These are phyloP conservation scores for Waitea zeae DNA, from an alignment of 1,284 basidiomycete species.

Conservation along the genomic window DNA sequence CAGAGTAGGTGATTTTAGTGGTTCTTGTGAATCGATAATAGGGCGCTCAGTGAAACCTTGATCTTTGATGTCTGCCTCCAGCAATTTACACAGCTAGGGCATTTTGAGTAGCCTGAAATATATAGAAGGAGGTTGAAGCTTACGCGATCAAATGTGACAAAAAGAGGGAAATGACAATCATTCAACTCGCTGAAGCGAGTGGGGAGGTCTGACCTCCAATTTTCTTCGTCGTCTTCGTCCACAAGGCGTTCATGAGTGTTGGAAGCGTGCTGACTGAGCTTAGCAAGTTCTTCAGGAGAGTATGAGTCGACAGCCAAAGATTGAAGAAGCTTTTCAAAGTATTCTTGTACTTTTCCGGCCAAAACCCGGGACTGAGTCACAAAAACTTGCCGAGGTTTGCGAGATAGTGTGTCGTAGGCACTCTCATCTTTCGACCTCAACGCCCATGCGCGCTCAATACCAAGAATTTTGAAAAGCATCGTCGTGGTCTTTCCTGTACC, in stretches of 20 bases:
- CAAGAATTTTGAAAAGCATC: conserved; percentile 58
- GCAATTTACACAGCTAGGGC: conserved; percentile 21
- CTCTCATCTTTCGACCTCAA: conserved; percentile 5
- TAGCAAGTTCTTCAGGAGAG: conserved; percentile 19
- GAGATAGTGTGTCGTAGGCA: no score
- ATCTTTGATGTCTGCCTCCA: conserved; percentile 15
- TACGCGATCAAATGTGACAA: conserved; percentile 49
- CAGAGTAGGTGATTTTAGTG: neutral
- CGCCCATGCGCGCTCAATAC: conserved; percentile 35
- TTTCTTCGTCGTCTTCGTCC: conserved; percentile 28
- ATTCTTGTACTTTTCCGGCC: conserved; percentile 47
- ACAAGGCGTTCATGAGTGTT: conserved; percentile 15
- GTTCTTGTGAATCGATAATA: no score
- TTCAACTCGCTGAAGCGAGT: conserved; percentile 34
- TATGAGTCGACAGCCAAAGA: conserved; percentile 24
- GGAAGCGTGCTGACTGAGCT: conserved; percentile 10
- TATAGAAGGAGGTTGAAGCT: conserved; percentile 5
- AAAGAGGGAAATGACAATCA: conserved; percentile 53
- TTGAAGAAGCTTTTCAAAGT: conserved; percentile 34
- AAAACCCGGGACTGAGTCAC: conserved; percentile 54
- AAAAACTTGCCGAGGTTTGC: conserved; percentile 43
- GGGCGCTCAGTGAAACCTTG: neutral
- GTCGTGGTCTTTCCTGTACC: conserved; percentile 67
- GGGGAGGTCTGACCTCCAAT: conserved; percentile 30
- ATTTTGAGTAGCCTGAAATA: neutral